Evolutionary conservation across 345 rosid genomes (phyloP).

Genomic region (Hibiscus mutabilis): DNA sequence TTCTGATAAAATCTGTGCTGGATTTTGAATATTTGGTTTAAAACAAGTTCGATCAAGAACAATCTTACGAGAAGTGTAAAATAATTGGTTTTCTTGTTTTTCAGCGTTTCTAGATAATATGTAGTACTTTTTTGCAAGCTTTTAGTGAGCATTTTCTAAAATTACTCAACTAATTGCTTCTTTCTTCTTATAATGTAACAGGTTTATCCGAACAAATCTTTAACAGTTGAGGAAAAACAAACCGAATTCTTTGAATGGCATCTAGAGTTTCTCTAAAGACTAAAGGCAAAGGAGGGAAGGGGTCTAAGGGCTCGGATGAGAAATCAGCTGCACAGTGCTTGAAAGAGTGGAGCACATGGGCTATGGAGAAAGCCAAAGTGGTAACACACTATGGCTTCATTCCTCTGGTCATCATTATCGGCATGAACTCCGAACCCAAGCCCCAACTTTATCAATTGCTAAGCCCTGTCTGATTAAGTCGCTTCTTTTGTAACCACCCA

Average conservation of each 20-base stretch:
- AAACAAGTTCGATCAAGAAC: no score
- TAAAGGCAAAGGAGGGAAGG: constrained; percentile 47
- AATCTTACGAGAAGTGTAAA: no score
- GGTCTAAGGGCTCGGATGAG: constrained; percentile 37
- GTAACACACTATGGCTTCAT: constrained; percentile 90
- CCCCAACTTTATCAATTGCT: constrained; percentile 88
- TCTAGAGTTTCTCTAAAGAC: constrained; percentile 43
- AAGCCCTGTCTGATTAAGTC: constrained; percentile 52
- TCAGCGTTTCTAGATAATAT: no score
- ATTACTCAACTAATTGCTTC: not conserved
- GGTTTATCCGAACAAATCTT: no score
- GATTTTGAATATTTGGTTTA: no score
- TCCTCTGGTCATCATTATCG: constrained; percentile 72
- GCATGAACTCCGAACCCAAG: constrained; percentile 94
- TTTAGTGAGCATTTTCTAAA: not conserved
- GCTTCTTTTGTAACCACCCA: constrained; percentile 1
- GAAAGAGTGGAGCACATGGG: constrained; percentile 97
- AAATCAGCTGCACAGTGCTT: constrained; percentile 35
- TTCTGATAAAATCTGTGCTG: no score
- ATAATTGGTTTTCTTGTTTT: no score
- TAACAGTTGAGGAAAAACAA: no score
- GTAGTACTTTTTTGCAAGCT: no score
- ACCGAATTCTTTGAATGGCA: constrained; percentile 24
- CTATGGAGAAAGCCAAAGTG: constrained; percentile 79
- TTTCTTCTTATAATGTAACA: not conserved